Evolutionary conservation across 2,329 filamentous ascomycete species (phyloP).

Genomic region (Colletotrichum kahawae): DNA sequence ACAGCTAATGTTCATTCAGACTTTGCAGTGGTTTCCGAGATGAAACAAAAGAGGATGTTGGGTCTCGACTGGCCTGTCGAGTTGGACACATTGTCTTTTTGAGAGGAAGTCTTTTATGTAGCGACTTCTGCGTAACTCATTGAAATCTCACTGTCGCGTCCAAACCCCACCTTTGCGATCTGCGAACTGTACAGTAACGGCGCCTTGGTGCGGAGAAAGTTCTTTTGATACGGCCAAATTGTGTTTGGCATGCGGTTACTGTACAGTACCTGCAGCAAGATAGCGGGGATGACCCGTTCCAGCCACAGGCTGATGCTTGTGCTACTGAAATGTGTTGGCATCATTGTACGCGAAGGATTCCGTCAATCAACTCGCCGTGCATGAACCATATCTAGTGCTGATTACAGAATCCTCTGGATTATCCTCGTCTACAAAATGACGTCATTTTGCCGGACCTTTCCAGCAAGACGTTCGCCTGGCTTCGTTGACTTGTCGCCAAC

Average conservation of each 20-base stretch:
- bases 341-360: not conserved
- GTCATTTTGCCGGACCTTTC: accelerated
- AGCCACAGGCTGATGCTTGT: not conserved
- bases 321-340: not conserved
- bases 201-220: not conserved
- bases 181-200: not conserved
- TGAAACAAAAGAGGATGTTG: not conserved
- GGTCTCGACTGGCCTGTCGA: not conserved
- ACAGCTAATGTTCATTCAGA: accelerated
- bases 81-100: not conserved
- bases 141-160: not conserved
- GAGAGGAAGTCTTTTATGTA: not conserved
- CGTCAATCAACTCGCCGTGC: not conserved
- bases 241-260: not conserved
- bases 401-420: accelerated
- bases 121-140: not conserved
- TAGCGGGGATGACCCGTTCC: not conserved
- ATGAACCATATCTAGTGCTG: not conserved
- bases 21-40: not conserved
- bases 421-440: accelerated
- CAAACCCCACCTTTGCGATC: not conserved
- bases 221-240: not conserved
- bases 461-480: not conserved
- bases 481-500: not conserved
- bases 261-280: not conserved